Conservation (phyloP, 2,329 filamentous ascomycete genomes). For the Fusarium mangiferae region DNA sequence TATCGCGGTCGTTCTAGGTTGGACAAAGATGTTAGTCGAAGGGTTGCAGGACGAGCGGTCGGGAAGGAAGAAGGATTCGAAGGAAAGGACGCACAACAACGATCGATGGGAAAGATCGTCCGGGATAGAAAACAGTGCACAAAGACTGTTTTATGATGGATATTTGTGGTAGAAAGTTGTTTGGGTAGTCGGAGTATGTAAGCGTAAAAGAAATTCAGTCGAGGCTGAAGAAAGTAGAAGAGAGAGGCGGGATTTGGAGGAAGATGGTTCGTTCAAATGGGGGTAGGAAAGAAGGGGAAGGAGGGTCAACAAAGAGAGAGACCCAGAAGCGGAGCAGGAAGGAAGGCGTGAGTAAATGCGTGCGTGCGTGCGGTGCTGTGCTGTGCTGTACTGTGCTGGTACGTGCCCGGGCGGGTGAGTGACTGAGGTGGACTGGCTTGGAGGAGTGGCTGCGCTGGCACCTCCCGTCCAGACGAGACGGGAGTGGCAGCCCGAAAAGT, state of each 20-base stretch:
- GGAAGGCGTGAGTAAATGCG: slow-evolving; percentile 37
- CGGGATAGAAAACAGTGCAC: slow-evolving; percentile 28
- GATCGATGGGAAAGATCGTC: slow-evolving; percentile 33
- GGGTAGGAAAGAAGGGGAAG: slow-evolving; percentile 41
- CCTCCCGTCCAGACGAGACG: slow-evolving; percentile 2
- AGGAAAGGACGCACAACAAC: slow-evolving; percentile 44
- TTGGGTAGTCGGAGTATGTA: slow-evolving; percentile 23
- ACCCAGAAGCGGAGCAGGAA: slow-evolving; percentile 28
- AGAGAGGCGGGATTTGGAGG: slow-evolving; percentile 45
- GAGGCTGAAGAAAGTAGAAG: slow-evolving; percentile 41
- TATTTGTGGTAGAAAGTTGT: slow-evolving; percentile 7
- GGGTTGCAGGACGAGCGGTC: slow-evolving; percentile 19
- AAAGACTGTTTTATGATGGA: slow-evolving; percentile 1
- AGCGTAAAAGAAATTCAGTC: slow-evolving; percentile 41
- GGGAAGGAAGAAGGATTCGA: slow-evolving; percentile 24
- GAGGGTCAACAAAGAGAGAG: slow-evolving; percentile 39
- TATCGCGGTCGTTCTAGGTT: slow-evolving; percentile 42
- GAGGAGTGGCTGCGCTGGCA: slow-evolving; percentile 31
- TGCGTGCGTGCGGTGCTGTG: neutral
- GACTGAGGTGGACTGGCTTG: slow-evolving; percentile 12
- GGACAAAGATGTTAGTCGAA: slow-evolving; percentile 41
- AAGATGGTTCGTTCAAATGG: slow-evolving; percentile 44
- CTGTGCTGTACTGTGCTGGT: neutral
- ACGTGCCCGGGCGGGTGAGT: slow-evolving; percentile 1
- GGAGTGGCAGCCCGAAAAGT: slow-evolving; percentile 47